Evolutionary conservation across 805 yeast species (phyloP), one percentile per base, ranked within the genome.

Genomic region (Yamadazyma tumulicola): DNA sequence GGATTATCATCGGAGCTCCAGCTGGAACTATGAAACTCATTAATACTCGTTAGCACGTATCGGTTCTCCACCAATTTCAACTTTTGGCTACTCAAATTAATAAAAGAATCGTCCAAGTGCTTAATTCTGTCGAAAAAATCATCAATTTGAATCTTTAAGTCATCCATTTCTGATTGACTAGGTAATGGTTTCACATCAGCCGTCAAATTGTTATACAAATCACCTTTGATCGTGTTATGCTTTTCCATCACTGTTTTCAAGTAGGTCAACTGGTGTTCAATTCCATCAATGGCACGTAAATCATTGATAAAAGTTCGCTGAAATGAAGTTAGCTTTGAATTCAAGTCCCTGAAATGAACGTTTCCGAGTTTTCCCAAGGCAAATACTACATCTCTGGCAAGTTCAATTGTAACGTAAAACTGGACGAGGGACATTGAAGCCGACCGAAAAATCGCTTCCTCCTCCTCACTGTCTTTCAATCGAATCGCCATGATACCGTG

Each of bases 171-270:
- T 8, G 65, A 52, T 2, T 55, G 32, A 5, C 60, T 32, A 4
- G 68, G 68, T 27, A 64, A 49, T 3, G 78, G 77, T 33, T 75
- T 67, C 47, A 84, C 74, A 40, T 89, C 86, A 3, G 70, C 63
- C 26, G 80, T 41, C 25, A 57, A 41, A 19, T 52, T 51, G 29
- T 52, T 52, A 31, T 39, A 49, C 3, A 49, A 35, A 35, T 60
- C 64, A 5, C 50, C 47, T 32, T 46, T 52, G 5, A 52, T 27
- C 2, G 61, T 52, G 11, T 47, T 47, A 43, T 55, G 57, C 35
- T 58, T 64, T 13, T 27, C 19, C 69, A 67, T 60, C 25, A 52
- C 45, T 5, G 46, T 34, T 32, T 48, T 43, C 12, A 67, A 43
- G 26, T 42, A 58, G 11, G 33, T 41, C 24, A 67, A 48, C 30